Conservation (phyloP, 345 rosid genomes). For the Hibiscus trionum region DNA sequence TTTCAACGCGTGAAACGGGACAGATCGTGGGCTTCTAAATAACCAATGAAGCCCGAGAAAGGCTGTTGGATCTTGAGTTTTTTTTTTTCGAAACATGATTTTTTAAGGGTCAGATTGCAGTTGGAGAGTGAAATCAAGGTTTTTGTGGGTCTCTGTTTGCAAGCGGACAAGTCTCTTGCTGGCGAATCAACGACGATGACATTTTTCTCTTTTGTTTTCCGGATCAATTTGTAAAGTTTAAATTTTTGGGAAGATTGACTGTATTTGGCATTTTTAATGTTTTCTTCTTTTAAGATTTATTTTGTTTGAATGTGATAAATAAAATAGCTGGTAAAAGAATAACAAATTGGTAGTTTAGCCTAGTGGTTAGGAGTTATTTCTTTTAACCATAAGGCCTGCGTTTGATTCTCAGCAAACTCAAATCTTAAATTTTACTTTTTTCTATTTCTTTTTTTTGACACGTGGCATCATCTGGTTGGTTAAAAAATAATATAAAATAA, state of each 20-base stretch:
- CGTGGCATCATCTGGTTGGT: no score
- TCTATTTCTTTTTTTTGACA: no score
- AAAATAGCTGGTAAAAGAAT: no score
- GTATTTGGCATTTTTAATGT: neutral
- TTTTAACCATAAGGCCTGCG: no score
- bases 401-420: no score
- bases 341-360: no score
- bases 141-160: constrained; percentile 30
- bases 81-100: constrained; percentile 53
- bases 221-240: constrained; percentile 20
- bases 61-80: constrained; percentile 29
- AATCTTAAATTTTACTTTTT: no score
- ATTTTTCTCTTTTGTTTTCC: constrained; percentile 14
- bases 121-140: constrained; percentile 37
- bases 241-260: neutral
- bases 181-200: constrained; percentile 58
- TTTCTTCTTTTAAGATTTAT: neutral
- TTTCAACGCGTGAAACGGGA: constrained; percentile 50
- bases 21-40: constrained; percentile 53
- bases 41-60: constrained; percentile 22
- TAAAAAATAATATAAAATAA: no score
- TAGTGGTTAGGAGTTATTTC: no score
- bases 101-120: constrained; percentile 29
- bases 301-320: no score
- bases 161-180: constrained; percentile 43